These are phyloP conservation scores for Parmelia sp. DNA, from an alignment of 495 filamentous ascomycete species.

Conservation along the genomic window DNA sequence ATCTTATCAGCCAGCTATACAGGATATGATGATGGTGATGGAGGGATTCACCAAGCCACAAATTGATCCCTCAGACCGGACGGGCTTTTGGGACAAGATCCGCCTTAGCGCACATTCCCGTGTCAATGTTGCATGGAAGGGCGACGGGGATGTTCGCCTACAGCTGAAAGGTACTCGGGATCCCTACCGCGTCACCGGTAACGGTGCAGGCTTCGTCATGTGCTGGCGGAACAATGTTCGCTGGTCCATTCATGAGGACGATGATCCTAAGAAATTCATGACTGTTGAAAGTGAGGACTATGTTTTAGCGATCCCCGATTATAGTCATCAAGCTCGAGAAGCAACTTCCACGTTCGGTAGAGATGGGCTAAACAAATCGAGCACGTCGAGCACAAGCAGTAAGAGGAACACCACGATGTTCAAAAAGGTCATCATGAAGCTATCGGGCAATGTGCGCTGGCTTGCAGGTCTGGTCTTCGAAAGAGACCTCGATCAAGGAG, in stretches of 20 bases:
- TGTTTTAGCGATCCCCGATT: slow-evolving; percentile 88
- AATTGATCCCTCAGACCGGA: slow-evolving; percentile 84
- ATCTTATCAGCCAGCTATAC: slow-evolving; percentile 95
- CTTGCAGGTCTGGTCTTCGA: slow-evolving; percentile 88
- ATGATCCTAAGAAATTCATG: slow-evolving; percentile 90
- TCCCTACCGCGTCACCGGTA: slow-evolving; percentile 86
- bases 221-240: slow-evolving; percentile 90
- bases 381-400: slow-evolving; percentile 57
- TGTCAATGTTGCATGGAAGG: slow-evolving; percentile 80
- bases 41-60: slow-evolving; percentile 96
- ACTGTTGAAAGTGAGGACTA: slow-evolving; percentile 91
- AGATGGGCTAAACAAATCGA: slow-evolving; percentile 40
- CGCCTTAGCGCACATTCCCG: slow-evolving; percentile 91
- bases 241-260: slow-evolving; percentile 73
- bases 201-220: slow-evolving; percentile 93
- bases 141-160: slow-evolving; percentile 92
- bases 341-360: slow-evolving; percentile 36
- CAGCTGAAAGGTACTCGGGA: slow-evolving; percentile 89
- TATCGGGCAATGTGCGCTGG: slow-evolving; percentile 91
- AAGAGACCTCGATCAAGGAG: slow-evolving; percentile 56
- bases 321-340: slow-evolving; percentile 76
- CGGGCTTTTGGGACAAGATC: slow-evolving; percentile 99
- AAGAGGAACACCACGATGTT: slow-evolving; percentile 72
- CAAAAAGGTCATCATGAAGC: slow-evolving; percentile 97
- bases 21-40: slow-evolving; percentile 99